Conservation (phyloP, 352 stramenopile species). For the Globisporangium lucens region DNA sequence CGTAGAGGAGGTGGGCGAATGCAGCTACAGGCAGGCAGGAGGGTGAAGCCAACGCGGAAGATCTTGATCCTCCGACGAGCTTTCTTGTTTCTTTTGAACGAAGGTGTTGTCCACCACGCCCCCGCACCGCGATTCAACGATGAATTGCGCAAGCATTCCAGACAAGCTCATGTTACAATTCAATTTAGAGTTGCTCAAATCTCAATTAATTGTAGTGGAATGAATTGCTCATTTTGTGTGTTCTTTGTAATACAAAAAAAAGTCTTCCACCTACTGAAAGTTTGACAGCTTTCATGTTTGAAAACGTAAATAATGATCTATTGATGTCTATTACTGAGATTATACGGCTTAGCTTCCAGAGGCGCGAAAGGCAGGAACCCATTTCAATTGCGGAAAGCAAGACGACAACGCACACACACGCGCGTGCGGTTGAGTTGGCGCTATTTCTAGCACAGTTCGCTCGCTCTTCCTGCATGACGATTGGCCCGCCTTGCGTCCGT, state of each 20-base stretch:
- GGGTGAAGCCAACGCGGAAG: not conserved
- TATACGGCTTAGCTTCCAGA: not conserved
- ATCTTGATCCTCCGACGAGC: constrained; percentile 4
- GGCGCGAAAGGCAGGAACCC: not conserved
- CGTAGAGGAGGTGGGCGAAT: not conserved
- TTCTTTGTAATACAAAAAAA: not conserved
- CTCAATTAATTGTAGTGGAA: not conserved
- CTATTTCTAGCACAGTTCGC: not conserved
- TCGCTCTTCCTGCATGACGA: not conserved
- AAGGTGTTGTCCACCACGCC: not conserved
- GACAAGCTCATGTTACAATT: too few species aligned
- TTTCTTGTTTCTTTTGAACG: not conserved
- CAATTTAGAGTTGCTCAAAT: too few species aligned
- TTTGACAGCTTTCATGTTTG: not conserved
- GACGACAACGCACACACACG: not conserved
- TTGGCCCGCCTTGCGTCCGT: not conserved
- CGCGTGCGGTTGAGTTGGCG: not conserved
- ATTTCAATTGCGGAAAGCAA: not conserved
- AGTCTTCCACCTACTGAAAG: not conserved
- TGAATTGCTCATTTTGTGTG: not conserved
- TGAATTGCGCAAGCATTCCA: not conserved
- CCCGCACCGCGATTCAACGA: not conserved
- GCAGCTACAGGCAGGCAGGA: constrained; percentile 5
- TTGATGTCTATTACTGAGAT: not conserved
- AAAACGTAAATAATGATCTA: not conserved